Evolutionary conservation across 2,329 filamentous ascomycete species (phyloP).

Genomic region (Cadophora sp.): DNA sequence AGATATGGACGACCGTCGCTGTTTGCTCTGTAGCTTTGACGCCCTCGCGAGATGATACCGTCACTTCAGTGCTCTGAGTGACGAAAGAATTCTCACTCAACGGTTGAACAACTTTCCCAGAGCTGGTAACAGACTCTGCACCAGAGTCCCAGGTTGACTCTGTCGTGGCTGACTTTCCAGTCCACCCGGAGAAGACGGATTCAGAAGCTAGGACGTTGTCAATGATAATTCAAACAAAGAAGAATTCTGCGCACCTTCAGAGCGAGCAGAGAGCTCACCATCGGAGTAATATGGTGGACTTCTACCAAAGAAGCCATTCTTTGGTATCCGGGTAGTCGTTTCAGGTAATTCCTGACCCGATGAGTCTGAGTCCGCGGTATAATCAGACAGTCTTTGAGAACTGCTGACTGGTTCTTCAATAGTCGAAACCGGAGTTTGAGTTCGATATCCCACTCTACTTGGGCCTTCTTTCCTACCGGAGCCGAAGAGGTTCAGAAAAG

Average conservation of each 20-base stretch:
- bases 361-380: conserved; percentile 17
- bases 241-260: conserved; percentile 33
- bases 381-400: conserved; percentile 20
- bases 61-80: conserved; percentile 51
- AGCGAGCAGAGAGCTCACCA: conserved; percentile 33
- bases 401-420: background rate
- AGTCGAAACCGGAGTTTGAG: background rate
- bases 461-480: conserved; percentile 13
- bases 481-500: conserved; percentile 29
- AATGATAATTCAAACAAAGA: background rate
- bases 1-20: conserved; percentile 50
- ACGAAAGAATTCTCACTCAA: conserved; percentile 53
- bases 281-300: conserved; percentile 24
- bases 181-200: conserved; percentile 55
- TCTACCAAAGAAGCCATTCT: conserved; percentile 16
- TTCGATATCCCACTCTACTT: conserved; percentile 9
- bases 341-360: conserved; percentile 17
- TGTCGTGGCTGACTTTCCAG: conserved; percentile 46
- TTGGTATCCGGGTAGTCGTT: conserved; percentile 9
- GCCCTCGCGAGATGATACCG: conserved; percentile 45
- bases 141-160: conserved; percentile 46
- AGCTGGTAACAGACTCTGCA: conserved; percentile 37
- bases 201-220: conserved; percentile 44
- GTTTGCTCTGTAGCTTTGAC: conserved; percentile 45
- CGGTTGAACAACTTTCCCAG: conserved; percentile 47